Evolutionary conservation across 495 filamentous ascomycete species (phyloP).

Genomic region (Cudoniella acicularis): DNA sequence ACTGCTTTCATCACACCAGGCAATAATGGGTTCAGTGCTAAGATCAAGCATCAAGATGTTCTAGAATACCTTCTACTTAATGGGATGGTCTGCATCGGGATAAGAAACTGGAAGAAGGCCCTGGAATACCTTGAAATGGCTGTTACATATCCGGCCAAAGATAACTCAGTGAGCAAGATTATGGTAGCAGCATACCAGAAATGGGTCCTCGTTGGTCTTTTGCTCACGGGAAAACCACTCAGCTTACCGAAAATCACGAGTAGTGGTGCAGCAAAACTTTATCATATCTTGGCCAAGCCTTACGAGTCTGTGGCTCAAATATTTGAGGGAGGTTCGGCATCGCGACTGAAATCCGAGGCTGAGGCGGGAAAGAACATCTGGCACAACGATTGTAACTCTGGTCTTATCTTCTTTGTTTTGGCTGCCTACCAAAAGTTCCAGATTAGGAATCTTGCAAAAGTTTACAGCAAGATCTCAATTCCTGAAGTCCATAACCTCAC

Average conservation of each 20-base stretch:
- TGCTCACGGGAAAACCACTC: slow-evolving; percentile 63
- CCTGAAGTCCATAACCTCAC: slow-evolving; percentile 45
- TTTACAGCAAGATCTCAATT: slow-evolving; percentile 51
- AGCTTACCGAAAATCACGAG: slow-evolving; percentile 35
- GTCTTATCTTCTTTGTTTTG: slow-evolving; percentile 44
- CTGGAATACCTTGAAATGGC: slow-evolving; percentile 65
- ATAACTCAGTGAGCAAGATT: slow-evolving; percentile 60
- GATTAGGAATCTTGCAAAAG: slow-evolving; percentile 38
- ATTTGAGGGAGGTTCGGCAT: slow-evolving; percentile 59
- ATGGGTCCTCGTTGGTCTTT: slow-evolving; percentile 76
- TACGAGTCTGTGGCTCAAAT: slow-evolving; percentile 66
- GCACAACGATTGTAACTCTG: slow-evolving; percentile 49
- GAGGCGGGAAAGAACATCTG: slow-evolving; percentile 54
- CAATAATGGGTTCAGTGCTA: slow-evolving; percentile 52
- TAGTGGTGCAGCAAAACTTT: slow-evolving; percentile 49
- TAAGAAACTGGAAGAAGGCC: slow-evolving; percentile 69
- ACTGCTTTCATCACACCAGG: slow-evolving; percentile 48
- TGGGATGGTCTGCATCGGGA: slow-evolving; percentile 72
- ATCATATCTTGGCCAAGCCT: slow-evolving; percentile 57
- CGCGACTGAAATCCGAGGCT: slow-evolving; percentile 55
- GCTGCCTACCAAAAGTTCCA: slow-evolving; percentile 47
- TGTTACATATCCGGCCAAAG: slow-evolving; percentile 58
- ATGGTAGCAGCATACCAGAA: slow-evolving; percentile 93
- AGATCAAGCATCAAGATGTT: slow-evolving; percentile 54
- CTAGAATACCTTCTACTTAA: slow-evolving; percentile 76